These are phyloP conservation scores for Lolium multiflorum DNA, from an alignment of 176 grass and related monocot genomes.

Conservation along the genomic window DNA sequence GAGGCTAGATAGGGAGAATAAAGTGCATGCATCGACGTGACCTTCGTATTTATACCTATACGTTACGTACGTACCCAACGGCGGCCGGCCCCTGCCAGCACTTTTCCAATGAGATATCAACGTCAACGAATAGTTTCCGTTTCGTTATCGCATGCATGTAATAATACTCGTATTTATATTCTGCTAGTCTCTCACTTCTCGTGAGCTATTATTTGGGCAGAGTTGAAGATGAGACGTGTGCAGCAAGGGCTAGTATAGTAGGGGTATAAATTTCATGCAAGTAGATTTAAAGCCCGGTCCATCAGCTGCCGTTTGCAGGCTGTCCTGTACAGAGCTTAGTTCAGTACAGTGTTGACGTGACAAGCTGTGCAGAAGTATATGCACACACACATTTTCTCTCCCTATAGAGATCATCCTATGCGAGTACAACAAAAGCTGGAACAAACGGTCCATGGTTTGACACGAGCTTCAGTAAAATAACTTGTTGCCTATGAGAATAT, in stretches of 20 bases:
- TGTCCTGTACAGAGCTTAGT: slow-evolving; percentile 44
- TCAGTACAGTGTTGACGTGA: slow-evolving; percentile 74
- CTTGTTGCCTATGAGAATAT: too few relatives aligned
- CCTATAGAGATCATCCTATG: slow-evolving; percentile 40
- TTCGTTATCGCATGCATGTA: not conserved
- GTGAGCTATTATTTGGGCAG: slow-evolving; percentile 37
- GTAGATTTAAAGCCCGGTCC: slow-evolving; percentile 55
- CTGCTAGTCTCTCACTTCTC: not conserved
- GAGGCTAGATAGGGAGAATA: slow-evolving; percentile 3
- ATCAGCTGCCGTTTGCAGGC: slow-evolving; percentile 55
- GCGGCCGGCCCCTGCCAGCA: not conserved
- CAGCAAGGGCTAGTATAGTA: not conserved
- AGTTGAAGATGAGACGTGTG: slow-evolving; percentile 37
- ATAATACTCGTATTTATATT: slow-evolving; percentile 7
- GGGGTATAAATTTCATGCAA: slow-evolving; percentile 51
- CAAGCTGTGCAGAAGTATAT: slow-evolving; percentile 59
- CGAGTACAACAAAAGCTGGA: slow-evolving; percentile 44
- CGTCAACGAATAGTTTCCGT: slow-evolving; percentile 38
- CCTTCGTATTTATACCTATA: slow-evolving; percentile 39
- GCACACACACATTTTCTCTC: not conserved
- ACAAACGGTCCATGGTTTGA: not conserved
- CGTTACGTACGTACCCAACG: not conserved
- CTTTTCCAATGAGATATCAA: slow-evolving; percentile 43
- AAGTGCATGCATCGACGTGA: not conserved
- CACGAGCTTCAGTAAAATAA: too few relatives aligned